A percentile compares a stretch with the other conserved stretches of the same genome.
Conservation (phyloP, 75 land plant genomes). For the Pseudotsuga menziesii region DNA sequence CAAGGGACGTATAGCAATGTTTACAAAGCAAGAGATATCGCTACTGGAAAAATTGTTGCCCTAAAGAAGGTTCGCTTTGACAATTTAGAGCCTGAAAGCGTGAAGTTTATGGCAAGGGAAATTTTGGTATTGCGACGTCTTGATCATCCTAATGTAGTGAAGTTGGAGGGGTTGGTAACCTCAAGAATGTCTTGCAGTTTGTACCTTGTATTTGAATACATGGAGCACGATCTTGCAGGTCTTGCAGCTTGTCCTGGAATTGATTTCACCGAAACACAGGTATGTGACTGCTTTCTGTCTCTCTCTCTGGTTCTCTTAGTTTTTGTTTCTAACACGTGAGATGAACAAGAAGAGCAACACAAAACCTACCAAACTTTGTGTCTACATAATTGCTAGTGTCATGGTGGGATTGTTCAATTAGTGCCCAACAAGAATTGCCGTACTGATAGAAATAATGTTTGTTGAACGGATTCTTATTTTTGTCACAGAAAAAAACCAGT, state of each 20-base stretch:
- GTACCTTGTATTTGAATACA: constrained; percentile 80
- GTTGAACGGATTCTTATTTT: too few species aligned
- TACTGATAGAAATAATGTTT: neutral
- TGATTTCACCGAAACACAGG: constrained; percentile 74
- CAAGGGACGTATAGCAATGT: constrained; percentile 95
- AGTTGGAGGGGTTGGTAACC: constrained; percentile 80
- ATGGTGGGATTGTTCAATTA: neutral
- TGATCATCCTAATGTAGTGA: constrained; percentile 85
- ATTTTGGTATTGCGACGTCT: constrained; percentile 72
- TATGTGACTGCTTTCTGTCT: constrained; percentile 11
- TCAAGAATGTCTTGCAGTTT: constrained; percentile 81
- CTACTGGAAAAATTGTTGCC: constrained; percentile 72
- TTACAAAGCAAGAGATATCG: constrained; percentile 72
- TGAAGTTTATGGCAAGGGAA: constrained; percentile 91
- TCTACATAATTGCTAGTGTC: neutral
- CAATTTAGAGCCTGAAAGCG: constrained; percentile 89
- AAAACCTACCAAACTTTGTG: neutral
- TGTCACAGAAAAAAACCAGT: too few species aligned
- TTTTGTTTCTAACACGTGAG: neutral
- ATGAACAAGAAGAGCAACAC: neutral
- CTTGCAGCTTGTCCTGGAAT: constrained; percentile 62
- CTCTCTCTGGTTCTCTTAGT: constrained; percentile 30
- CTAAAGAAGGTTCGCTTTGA: constrained; percentile 87
- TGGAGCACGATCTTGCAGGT: constrained; percentile 90
- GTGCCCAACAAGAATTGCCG: neutral